phyloP scores from a whole-genome alignment of 495 filamentous ascomycete genomes.

The Penicillium roqueforti region DNA sequence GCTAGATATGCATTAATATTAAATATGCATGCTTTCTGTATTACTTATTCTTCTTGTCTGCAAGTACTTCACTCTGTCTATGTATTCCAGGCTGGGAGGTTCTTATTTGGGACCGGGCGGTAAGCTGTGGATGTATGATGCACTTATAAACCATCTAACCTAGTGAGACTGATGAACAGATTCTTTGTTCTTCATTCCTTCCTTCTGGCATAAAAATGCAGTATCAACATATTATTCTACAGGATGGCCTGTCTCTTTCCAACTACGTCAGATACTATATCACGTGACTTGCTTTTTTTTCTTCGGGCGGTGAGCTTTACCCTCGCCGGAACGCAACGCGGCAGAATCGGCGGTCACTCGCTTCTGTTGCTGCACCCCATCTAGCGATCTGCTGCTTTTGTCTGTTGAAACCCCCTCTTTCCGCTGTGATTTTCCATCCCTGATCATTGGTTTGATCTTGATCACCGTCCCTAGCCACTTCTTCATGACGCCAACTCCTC shows the following conservation, averaged over 20 bases:
- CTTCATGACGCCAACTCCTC: slow-evolving; percentile 35
- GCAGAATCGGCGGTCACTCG: slow-evolving; percentile 34
- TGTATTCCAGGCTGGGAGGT: neutral
- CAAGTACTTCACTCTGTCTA: neutral
- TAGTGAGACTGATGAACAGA: neutral
- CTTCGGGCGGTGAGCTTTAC: slow-evolving; percentile 33
- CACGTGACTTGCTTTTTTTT: slow-evolving; percentile 24
- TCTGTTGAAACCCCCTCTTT: slow-evolving; percentile 18
- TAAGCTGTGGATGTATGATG: neutral
- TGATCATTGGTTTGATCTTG: slow-evolving; percentile 11
- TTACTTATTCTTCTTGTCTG: neutral
- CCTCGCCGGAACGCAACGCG: slow-evolving; percentile 19
- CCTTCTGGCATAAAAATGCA: neutral
- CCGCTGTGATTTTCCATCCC: slow-evolving; percentile 14
- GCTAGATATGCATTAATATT: neutral
- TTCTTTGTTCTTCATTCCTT: neutral
- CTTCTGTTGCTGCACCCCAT: slow-evolving; percentile 32
- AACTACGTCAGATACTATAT: slow-evolving; percentile 21
- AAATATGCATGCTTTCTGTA: neutral
- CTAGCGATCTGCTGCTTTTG: slow-evolving; percentile 25
- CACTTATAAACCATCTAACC: neutral
- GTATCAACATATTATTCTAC: neutral
- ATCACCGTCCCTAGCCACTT: slow-evolving; percentile 10
- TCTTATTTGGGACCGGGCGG: neutral
- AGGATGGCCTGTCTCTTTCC: slow-evolving; percentile 4